A percentile compares a stretch with the other conserved stretches of the same genome.
Evolutionary conservation across 768 basidiomycete species (phyloP).

Genomic region (Melanogaster broomeanus): DNA sequence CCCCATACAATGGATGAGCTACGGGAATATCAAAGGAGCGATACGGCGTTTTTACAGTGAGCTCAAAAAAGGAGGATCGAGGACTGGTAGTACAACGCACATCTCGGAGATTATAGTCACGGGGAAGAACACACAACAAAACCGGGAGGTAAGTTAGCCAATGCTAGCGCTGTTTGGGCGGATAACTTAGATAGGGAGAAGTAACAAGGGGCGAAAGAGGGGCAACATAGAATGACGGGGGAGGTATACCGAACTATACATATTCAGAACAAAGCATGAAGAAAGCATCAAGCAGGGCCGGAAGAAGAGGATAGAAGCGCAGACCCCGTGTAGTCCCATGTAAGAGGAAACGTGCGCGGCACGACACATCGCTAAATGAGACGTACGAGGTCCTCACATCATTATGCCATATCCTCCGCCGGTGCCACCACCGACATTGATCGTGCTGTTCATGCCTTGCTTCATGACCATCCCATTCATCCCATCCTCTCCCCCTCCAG

Average conservation of each 20-base stretch:
- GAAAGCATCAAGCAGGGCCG: slow-evolving; percentile 11
- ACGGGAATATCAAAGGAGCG: no score
- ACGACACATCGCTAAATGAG: slow-evolving; percentile 2
- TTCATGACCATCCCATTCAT: slow-evolving; percentile 38
- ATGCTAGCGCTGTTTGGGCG: slow-evolving; percentile 15
- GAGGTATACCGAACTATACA: slow-evolving; percentile 7
- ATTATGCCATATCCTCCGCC: slow-evolving; percentile 41
- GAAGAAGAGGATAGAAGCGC: slow-evolving; percentile 7
- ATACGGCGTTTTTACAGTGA: slow-evolving; percentile 11
- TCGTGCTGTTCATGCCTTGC: slow-evolving; percentile 35
- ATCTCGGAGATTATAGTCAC: slow-evolving; percentile 17
- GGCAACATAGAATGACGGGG: neutral
- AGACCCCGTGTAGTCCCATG: slow-evolving; percentile 15
- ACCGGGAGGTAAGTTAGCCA: neutral
- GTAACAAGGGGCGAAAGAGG: slow-evolving; percentile 6
- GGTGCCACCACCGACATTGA: slow-evolving; percentile 41
- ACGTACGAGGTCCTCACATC: slow-evolving; percentile 27
- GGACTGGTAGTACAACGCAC: slow-evolving; percentile 25
- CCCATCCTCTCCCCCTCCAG: slow-evolving; percentile 28
- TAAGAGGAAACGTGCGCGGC: slow-evolving; percentile 11
- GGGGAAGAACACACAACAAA: slow-evolving; percentile 4
- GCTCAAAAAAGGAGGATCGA: slow-evolving; percentile 18
- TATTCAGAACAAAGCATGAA: slow-evolving; percentile 15
- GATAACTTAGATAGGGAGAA: slow-evolving; percentile 6
- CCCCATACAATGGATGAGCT: no score